Evolutionary conservation across 2,329 filamentous ascomycete species (phyloP), one percentile per base, ranked within the genome.

Genomic region (Aspergillus cejpii): DNA sequence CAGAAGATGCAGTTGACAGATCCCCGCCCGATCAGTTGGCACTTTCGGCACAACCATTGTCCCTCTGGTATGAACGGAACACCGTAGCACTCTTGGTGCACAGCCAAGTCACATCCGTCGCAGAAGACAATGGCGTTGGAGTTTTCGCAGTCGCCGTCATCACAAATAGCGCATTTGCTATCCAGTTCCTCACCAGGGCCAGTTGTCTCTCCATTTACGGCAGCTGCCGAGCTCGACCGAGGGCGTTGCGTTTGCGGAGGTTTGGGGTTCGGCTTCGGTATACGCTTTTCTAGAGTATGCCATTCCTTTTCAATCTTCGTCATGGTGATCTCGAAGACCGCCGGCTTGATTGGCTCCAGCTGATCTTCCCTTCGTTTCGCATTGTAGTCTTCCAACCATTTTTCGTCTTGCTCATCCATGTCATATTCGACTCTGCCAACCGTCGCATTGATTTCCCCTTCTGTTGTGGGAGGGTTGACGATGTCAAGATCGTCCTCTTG

Each of bases 221-320:
- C 91, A 20, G 88, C 91, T 37, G 91, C 91, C 44, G 89, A 95
- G 65, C 90, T 94, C 34, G 91, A 96, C 48, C 91, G 81, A 14
- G 90, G 91, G 27, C 91, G 79, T 62, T 96, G 90, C 3, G 89
- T 96, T 68, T 96, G 91, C 11, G 91, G 90, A 37, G 92, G 90
- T 58, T 96, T 96, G 0, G 91, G 91, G 60, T 95, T 95, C 11
- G 90, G 88, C 64, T 98, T 98, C 0, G 92, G 92, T 61, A 98
- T 97, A 49, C 89, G 79, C 72, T 94, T 96, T 67, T 98, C 92
- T 6, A 98, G 74, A 5, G 87, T 86, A 65, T 97, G 88, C 87
- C 92, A 98, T 65, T 97, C 91, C 68, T 96, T 96, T 67, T 98
- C 92, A 48, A 98, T 96, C 66, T 96, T 96, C 7, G 92, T 98